Percentiles rank a stretch among this genome's conserved stretches.
Evolutionary conservation across 2,329 filamentous ascomycete species (phyloP).

Genomic region (Talaromyces sp.): DNA sequence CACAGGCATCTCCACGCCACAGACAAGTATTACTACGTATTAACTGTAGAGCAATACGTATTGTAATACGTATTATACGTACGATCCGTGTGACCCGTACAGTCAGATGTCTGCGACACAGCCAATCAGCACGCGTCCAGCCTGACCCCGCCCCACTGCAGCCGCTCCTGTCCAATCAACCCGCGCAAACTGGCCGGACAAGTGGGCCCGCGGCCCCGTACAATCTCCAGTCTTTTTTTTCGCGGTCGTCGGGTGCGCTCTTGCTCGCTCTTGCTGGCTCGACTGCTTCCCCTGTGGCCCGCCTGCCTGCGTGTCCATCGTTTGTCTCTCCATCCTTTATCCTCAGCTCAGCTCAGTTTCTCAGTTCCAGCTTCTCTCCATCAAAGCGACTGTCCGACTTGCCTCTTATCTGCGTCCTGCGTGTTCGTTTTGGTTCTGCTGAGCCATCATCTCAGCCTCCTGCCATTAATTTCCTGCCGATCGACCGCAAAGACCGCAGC

Average conservation of each 20-base stretch:
- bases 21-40: no score
- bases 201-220: not conserved
- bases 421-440: not conserved
- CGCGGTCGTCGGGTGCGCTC: not conserved
- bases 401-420: not conserved
- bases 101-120: not conserved
- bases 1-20: no score
- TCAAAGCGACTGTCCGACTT: not conserved
- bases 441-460: not conserved
- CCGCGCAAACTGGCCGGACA: not conserved
- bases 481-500: not conserved
- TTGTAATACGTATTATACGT: not conserved
- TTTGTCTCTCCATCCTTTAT: not conserved
- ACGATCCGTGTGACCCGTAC: not conserved
- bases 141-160: not conserved
- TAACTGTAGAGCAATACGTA: no score
- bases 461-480: not conserved
- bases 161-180: not conserved
- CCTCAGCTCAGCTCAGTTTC: not conserved
- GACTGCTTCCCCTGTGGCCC: not conserved
- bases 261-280: not conserved
- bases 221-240: not conserved
- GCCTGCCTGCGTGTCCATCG: not conserved
- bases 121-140: not conserved
- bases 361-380: not conserved